Evolutionary conservation across 495 filamentous ascomycete genomes (phyloP), one percentile per base, ranked within the genome.

Genomic region (Thermochaetoides thermophila): DNA sequence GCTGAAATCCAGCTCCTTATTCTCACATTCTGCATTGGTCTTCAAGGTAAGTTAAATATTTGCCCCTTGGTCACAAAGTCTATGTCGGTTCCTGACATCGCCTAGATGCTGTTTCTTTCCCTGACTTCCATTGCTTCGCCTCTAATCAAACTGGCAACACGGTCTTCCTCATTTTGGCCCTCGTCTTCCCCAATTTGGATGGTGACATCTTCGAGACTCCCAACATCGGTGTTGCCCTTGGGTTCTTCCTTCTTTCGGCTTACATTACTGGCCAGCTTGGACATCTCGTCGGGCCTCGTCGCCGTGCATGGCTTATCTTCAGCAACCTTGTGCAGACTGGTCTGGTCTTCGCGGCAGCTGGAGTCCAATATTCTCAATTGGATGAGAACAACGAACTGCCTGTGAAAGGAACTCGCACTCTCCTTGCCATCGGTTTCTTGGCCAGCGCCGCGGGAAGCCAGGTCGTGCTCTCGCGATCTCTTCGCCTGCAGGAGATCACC

Each of bases 101-200:
- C 15, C 17, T 67, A 65, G 72, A 76, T 49, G 70, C 70, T 27
- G 60, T 68, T 32, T 61, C 69, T 34, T 78, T 67, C 44, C 69
- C 69, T 16, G 71, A 73, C 49, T 76, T 66, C 48, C 63, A 63
- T 56, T 74, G 70, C 41, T 76, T 78, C 44, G 68, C 72, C 20
- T 75, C 69, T 20, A 76, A 76, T 51, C 71, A 78, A 43, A 76
- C 73, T 1, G 73, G 73, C 41, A 78, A 76, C 53, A 71, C 70
- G 10, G 63, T 78, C 27, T 64, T 66, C 42, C 53, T 66, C 9
- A 48, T 75, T 27, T 57, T 75, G 13, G 71, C 69, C 20, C 53
- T 71, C 28, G 59, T 60, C 24, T 41, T 68, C 18, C 65, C 69
- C 10, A 50, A 63, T 14, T 46, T 67, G 13, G 59, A 60, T 32